Percentiles rank a stretch among this genome's conserved stretches.
These are phyloP conservation scores for Zymoseptoria tritici DNA, from an alignment of 2,329 filamentous ascomycete species.

Conservation along the genomic window DNA sequence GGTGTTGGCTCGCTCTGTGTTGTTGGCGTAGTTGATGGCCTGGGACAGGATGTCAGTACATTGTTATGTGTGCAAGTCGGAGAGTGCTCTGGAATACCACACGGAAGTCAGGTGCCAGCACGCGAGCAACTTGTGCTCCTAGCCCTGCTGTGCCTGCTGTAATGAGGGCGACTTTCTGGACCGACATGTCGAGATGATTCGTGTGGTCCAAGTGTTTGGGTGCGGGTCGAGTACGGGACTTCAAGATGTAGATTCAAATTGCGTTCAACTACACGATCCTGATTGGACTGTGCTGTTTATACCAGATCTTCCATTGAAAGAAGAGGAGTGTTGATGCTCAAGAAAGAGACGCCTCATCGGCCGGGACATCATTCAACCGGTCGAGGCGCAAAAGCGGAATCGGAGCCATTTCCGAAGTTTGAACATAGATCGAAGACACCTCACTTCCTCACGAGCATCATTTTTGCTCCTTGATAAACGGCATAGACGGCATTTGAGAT, in stretches of 20 bases:
- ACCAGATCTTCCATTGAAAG: not conserved
- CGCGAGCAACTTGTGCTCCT: slow-evolving; percentile 41
- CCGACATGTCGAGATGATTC: not conserved
- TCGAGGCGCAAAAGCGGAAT: not conserved
- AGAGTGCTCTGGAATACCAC: slow-evolving; percentile 28
- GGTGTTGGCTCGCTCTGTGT: slow-evolving; percentile 33
- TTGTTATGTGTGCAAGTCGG: not conserved
- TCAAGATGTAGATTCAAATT: too few species aligned
- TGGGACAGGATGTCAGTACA: slow-evolving; percentile 10
- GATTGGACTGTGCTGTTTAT: not conserved
- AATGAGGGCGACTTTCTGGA: slow-evolving; percentile 41
- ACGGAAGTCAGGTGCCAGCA: slow-evolving; percentile 40
- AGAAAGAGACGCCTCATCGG: not conserved
- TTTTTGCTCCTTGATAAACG: too few species aligned
- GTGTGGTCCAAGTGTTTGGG: not conserved
- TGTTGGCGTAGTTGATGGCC: slow-evolving; percentile 44
- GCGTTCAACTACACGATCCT: too few species aligned
- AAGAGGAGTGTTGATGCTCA: not conserved
- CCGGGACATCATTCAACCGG: not conserved
- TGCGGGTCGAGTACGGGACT: not conserved
- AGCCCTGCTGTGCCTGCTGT: slow-evolving; percentile 44
- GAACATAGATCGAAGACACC: not conserved
- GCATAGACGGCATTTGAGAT: too few species aligned
- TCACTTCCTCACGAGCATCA: not conserved
- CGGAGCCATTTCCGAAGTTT: not conserved